Evolutionary conservation across 1,139 yeast species (phyloP), one percentile per base, ranked within the genome.

Genomic region (Suhomyces yuchorum): DNA sequence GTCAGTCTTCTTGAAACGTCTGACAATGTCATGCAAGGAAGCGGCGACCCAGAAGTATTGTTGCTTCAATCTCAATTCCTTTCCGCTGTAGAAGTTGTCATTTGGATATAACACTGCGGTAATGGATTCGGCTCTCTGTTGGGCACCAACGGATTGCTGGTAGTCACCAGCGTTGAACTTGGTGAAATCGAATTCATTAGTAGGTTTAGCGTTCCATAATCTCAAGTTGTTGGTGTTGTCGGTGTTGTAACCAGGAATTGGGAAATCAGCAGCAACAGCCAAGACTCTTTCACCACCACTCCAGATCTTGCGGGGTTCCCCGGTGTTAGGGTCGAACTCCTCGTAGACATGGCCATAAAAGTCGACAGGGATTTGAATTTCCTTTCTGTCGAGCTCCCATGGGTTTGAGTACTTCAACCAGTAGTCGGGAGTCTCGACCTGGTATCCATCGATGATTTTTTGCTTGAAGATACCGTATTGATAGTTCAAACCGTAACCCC

Each of bases 31-130:
- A 60, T 87, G 91, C 56, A 92, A 78, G 8, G 96, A 88, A 40
- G 97, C 97, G 44, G 96, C 85, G 47, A 92, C 96, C 98, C 98
- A 92, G 70, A 92, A 92, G 71, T 89, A 92, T 70, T 92, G 97
- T 71, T 92, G 97, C 69, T 91, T 92, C 67, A 92, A 81, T 67
- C 98, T 84, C 62, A 92, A 78, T 63, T 89, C 96, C 69, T 92
- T 92, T 59, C 98, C 98, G 55, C 84, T 80, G 62, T 88, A 87
- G 66, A 91, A 91, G 67, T 91, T 91, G 66, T 91, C 97, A 67
- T 91, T 91, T 51, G 97, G 97, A 68, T 91, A 91, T 62, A 90
- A 75, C 12, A 90, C 97, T 4, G 97, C 88, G 34, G 97, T 89
- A 57, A 92, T 88, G 22, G 96, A 85, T 67, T 90, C 97, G 2